These are phyloP conservation scores for Fomitopsis pulvina DNA, from an alignment of 768 basidiomycete species.

Conservation along the genomic window DNA sequence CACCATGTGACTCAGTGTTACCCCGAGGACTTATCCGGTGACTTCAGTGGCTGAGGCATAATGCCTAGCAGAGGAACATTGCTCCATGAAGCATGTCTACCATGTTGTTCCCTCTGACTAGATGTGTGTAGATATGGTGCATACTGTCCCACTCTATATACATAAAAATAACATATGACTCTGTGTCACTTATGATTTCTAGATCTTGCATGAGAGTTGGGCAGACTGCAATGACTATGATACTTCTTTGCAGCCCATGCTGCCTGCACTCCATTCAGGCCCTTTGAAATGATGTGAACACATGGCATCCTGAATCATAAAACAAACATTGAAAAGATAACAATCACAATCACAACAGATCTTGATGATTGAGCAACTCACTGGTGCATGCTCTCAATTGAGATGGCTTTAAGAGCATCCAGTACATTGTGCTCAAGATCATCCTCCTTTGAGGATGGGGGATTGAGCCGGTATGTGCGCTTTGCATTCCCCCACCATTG, in stretches of 20 bases:
- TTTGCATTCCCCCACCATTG: conserved; percentile 26
- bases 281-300: conserved; percentile 21
- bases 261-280: conserved; percentile 23
- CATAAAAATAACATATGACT: no score
- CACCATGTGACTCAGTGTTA: no score
- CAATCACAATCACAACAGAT: conserved; percentile 4
- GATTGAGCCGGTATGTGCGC: conserved; percentile 16
- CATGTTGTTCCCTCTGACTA: no score
- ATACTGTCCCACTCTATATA: no score
- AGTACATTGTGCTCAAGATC: conserved; percentile 12
- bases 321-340: conserved; percentile 23
- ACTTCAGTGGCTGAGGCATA: no score
- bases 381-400: conserved; percentile 14
- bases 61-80: no score
- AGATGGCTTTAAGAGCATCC: conserved; percentile 6
- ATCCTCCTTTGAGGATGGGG: conserved; percentile 13
- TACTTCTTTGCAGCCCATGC: conserved; percentile 26
- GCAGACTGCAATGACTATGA: conserved; percentile 24
- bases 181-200: no score
- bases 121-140: no score
- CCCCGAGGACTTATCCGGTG: no score
- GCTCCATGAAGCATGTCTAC: no score
- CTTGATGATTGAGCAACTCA: conserved; percentile 3
- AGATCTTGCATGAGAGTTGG: conserved; percentile 1
- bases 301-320: conserved; percentile 20